A percentile compares a stretch with the other conserved stretches of the same genome.
phyloP scores from a whole-genome alignment of 2,329 filamentous ascomycete species.

The Paramyrothecium roridum region DNA sequence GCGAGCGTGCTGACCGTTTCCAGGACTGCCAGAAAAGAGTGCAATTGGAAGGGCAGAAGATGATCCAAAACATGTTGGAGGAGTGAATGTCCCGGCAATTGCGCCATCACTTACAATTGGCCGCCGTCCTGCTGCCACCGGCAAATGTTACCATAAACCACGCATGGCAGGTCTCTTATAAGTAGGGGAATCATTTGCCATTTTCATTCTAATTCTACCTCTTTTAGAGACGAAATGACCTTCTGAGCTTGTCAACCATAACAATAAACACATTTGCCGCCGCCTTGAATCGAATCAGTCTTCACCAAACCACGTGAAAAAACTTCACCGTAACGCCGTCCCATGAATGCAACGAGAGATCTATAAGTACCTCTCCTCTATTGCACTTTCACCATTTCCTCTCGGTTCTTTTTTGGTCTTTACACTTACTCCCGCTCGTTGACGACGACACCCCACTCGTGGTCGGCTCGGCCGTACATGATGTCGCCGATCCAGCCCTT shows the following conservation, averaged over 20 bases:
- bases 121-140: too few relatives aligned
- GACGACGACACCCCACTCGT: conserved; percentile 68
- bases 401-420: background rate
- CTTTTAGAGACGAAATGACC: background rate
- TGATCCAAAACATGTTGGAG: conserved; percentile 22
- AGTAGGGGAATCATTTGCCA: conserved; percentile 1
- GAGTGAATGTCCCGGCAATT: background rate
- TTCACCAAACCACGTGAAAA: too few relatives aligned
- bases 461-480: conserved; percentile 68
- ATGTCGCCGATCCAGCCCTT: conserved; percentile 69
- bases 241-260: conserved; percentile 4
- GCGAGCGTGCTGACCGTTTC: background rate
- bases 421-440: conserved; percentile 49
- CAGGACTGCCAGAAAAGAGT: conserved; percentile 25
- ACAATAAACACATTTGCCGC: too few relatives aligned
- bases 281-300: conserved; percentile 11
- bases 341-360: conserved; percentile 9
- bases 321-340: conserved; percentile 18
- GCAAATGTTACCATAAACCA: too few relatives aligned
- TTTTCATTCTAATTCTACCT: conserved; percentile 13
- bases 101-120: too few relatives aligned
- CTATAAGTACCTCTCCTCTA: background rate
- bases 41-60: conserved; percentile 17
- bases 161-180: too few relatives aligned
- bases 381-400: background rate